These are phyloP conservation scores for Meyerozyma guilliermondii DNA, from an alignment of 1,139 yeast species.

Conservation along the genomic window DNA sequence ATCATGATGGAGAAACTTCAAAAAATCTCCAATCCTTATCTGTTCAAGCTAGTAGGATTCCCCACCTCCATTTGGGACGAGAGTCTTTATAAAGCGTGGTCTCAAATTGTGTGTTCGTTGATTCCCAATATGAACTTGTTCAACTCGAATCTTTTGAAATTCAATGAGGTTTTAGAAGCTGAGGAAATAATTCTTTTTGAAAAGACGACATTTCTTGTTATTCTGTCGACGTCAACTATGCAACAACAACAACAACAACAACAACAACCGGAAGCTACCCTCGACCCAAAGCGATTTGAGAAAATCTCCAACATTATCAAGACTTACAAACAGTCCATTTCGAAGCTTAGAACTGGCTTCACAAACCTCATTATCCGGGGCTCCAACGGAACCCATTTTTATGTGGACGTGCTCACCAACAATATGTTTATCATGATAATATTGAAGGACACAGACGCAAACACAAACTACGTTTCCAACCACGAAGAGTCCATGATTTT, in stretches of 20 bases:
- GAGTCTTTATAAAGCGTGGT: conserved; percentile 94
- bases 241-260: conserved; percentile 15
- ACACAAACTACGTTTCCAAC: conserved; percentile 26
- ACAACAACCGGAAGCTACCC: conserved; percentile 11
- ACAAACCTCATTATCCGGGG: conserved; percentile 75
- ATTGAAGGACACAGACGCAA: conserved; percentile 31
- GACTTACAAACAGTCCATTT: conserved; percentile 89
- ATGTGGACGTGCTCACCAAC: conserved; percentile 63
- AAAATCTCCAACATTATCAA: conserved; percentile 91
- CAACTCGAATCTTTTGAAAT: conserved; percentile 68
- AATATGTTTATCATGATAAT: conserved; percentile 78
- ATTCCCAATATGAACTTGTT: conserved; percentile 87
- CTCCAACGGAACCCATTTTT: conserved; percentile 60
- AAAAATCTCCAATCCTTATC: conserved; percentile 72
- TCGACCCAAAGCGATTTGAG: conserved; percentile 91
- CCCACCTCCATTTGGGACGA: conserved; percentile 99
- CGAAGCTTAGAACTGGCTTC: conserved; percentile 81
- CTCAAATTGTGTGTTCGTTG: conserved; percentile 87
- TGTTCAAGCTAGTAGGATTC: conserved; percentile 78
- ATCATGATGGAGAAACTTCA: conserved; percentile 81
- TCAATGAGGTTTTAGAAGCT: conserved; percentile 75
- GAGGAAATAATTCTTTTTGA: conserved; percentile 91
- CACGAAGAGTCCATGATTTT: conserved; percentile 60
- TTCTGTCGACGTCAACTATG: conserved; percentile 60
- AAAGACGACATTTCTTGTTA: conserved; percentile 87